Evolutionary conservation across 352 stramenopile species (phyloP).

Genomic region (Phytophthora pistaciae): DNA sequence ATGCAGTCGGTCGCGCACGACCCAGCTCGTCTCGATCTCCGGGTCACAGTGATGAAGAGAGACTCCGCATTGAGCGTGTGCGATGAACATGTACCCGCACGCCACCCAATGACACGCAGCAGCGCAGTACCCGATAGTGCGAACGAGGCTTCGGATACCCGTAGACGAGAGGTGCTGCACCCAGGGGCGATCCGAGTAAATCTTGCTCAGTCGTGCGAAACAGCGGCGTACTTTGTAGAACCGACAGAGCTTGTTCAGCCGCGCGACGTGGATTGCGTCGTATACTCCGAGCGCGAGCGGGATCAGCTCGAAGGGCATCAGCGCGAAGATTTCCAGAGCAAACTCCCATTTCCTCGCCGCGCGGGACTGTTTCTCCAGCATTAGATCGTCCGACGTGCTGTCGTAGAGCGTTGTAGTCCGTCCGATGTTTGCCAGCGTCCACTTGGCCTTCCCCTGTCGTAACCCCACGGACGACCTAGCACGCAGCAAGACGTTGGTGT

Average conservation of each 20-base stretch:
- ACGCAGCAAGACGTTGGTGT: slow-evolving; percentile 29
- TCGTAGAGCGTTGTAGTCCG: slow-evolving; percentile 19
- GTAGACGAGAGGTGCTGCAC: slow-evolving; percentile 62
- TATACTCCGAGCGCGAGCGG: slow-evolving; percentile 38
- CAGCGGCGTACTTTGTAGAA: slow-evolving; percentile 47
- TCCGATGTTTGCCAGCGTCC: slow-evolving; percentile 53
- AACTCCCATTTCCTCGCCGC: slow-evolving; percentile 40
- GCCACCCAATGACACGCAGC: slow-evolving; percentile 56
- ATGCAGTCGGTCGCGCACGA: slow-evolving; percentile 53
- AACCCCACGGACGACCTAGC: slow-evolving; percentile 4
- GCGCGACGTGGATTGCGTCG: slow-evolving; percentile 61
- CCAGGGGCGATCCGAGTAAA: slow-evolving; percentile 51
- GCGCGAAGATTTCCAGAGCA: slow-evolving; percentile 50
- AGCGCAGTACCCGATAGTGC: slow-evolving; percentile 38
- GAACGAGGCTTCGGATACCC: slow-evolving; percentile 52
- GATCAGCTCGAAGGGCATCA: slow-evolving; percentile 61
- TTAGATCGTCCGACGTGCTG: not conserved
- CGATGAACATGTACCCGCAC: slow-evolving; percentile 60
- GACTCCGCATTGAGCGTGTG: slow-evolving; percentile 46
- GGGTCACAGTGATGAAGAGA: slow-evolving; percentile 50
- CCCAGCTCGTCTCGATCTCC: slow-evolving; percentile 54
- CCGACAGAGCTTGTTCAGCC: slow-evolving; percentile 61
- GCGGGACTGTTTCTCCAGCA: not conserved
- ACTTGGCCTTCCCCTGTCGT: slow-evolving; percentile 30
- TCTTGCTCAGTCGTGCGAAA: slow-evolving; percentile 49